Conservation (phyloP, 176 grass and related monocot genomes). For the Echinochloa phyllopogon region DNA sequence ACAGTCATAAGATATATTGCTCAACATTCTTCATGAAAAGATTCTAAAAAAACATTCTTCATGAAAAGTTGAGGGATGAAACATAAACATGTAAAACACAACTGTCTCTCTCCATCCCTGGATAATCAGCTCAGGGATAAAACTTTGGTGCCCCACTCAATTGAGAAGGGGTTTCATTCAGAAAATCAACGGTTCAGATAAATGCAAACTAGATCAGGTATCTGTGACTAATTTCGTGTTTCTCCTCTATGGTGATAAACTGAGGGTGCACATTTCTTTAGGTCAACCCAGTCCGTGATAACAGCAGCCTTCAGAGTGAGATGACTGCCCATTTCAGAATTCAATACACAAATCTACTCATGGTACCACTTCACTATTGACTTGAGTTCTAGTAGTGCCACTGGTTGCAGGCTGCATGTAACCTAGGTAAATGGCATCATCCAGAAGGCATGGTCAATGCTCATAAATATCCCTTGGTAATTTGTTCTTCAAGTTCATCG, state of each 20-base stretch:
- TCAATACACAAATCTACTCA: not conserved
- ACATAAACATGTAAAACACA: not conserved
- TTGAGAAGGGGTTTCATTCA: not conserved
- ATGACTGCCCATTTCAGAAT: not conserved
- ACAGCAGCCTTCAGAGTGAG: not conserved
- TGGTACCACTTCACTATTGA: not conserved
- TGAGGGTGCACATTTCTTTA: not conserved
- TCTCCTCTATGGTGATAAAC: not conserved
- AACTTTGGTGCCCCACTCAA: not conserved
- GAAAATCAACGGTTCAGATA: not conserved
- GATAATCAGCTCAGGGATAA: not conserved
- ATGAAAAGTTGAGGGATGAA: not conserved
- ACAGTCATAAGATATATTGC: not conserved
- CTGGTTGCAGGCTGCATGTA: not conserved
- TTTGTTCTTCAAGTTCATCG: slow-evolving; percentile 67
- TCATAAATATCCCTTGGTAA: slow-evolving; percentile 85
- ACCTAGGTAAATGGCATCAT: not conserved
- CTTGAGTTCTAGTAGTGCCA: not conserved
- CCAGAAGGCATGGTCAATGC: not conserved
- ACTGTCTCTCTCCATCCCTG: not conserved
- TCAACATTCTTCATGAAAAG: not conserved
- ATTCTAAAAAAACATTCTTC: not conserved
- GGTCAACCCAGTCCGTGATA: not conserved
- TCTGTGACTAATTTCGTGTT: not conserved
- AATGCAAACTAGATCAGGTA: not conserved